Percentiles rank a stretch among this genome's conserved stretches.
Conservation (phyloP, 164 flowering plant species). For the Aristolochia fimbriata region DNA sequence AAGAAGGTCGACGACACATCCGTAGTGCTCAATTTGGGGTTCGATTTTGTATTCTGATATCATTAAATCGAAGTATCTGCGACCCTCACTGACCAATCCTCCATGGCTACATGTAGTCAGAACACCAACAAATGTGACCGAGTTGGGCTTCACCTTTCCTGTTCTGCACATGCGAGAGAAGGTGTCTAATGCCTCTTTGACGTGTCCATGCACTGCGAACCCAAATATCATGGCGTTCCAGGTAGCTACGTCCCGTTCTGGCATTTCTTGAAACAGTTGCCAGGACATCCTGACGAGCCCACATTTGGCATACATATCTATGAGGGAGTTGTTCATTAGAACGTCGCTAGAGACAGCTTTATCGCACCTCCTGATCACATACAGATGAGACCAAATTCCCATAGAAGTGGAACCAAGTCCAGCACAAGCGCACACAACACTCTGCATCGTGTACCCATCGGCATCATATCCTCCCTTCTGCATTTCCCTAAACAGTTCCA, state of each 20-base stretch:
- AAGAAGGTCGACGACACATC: slow-evolving; percentile 69
- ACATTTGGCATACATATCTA: slow-evolving; percentile 76
- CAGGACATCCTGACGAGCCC: slow-evolving; percentile 45
- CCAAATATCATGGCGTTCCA: slow-evolving; percentile 73
- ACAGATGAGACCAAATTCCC: slow-evolving; percentile 81
- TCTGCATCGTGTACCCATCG: slow-evolving; percentile 58
- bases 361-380: slow-evolving; percentile 28
- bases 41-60: slow-evolving; percentile 30
- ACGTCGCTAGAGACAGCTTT: slow-evolving; percentile 25
- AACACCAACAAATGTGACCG: slow-evolving; percentile 19
- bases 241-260: slow-evolving; percentile 36
- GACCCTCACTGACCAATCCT: slow-evolving; percentile 18
- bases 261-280: slow-evolving; percentile 51
- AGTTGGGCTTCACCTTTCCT: slow-evolving; percentile 22
- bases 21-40: slow-evolving; percentile 71
- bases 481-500: slow-evolving; percentile 45
- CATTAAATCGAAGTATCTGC: slow-evolving; percentile 18
- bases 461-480: slow-evolving; percentile 31
- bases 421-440: slow-evolving; percentile 53
- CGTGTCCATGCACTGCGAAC: slow-evolving; percentile 57
- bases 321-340: slow-evolving; percentile 36
- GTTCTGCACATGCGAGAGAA: slow-evolving; percentile 37
- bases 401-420: slow-evolving; percentile 44
- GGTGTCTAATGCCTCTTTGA: slow-evolving; percentile 32
- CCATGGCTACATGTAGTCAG: slow-evolving; percentile 23